Base-by-base conservation (phyloP, 148 eudicot genomes). In the Camellia granthamiana region DNA sequence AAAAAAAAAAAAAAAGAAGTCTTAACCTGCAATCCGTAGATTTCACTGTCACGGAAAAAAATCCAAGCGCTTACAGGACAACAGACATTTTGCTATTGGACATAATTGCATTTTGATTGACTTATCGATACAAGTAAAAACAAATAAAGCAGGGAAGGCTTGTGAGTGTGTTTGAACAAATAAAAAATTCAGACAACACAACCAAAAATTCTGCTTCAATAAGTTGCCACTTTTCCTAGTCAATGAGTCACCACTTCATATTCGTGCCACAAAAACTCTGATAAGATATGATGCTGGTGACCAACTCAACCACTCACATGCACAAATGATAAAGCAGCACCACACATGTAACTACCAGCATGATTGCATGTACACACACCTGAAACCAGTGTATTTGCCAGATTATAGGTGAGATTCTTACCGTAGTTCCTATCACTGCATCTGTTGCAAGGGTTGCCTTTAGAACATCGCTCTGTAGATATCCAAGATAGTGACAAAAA, bases 371-470 rank as follows among this genome's bases (percentile, higher is more conserved):
- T 54, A 19, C 49, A 19, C 18, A 41, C 6, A 52, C 52, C 65
- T 41, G 47, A 70, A 61, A 46, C 74, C 41, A 79, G 23, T 59
- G 13, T 6, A 46, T 7, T 18, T 43, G 56, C 43, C 30, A 19
- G 3, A 13, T 42, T 41, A 46, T 76, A 21, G 41, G 7, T 12
- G 63, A 43, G 71, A 66, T 14, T 60, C 92, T 81, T 89, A 96
- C 99, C 79, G 77, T 94, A 75, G 90, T 78, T 79, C 99, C 99
- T 42, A 96, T 94, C 56, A 91, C 97, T 55, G 99, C 97, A 92
- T 96, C 99, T 56, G 95, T 92, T 76, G 92, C 99, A 59, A 96
- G 94, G 76, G 99, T 96, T 80, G 97, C 98, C 90, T 96, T 96
- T 21, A 96, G 88, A 78, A 92, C 94, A 84, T 94, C 94, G 63